Evolutionary conservation across 2,329 filamentous ascomycete species (phyloP), one percentile per base, ranked within the genome.

Genomic region (Sclerotinia trifoliorum): DNA sequence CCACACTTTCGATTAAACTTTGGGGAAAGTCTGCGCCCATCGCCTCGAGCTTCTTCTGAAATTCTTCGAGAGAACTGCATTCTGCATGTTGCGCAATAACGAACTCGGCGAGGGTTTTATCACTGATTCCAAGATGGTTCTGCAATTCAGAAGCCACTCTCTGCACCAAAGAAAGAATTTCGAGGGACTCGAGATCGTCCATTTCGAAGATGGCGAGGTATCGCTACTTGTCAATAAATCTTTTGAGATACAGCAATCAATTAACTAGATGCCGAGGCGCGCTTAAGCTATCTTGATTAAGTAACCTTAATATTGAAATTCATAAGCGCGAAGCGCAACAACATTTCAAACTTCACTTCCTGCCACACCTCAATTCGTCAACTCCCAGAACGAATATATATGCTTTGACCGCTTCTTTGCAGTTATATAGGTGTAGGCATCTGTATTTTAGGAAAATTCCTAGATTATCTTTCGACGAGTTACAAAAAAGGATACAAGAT

Each of bases 31-130:
- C 93, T 71, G 90, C 92, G 67, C 91, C 92, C 80, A 96, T 88
- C 42, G 84, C 86, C 73, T 89, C 86, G 73, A 98, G 84, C 77
- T 88, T 88, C 73, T 83, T 82, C 81, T 91, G 91, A 82, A 98
- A 99, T 39, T 91, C 88, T 65, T 84, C 80, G 68, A 92, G 83
- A 39, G 85, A 85, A 64, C 83, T 84, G 81, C 88, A 91, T 84
- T 94, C 87, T 78, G 90, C 80, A 75, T 96, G 92, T 78, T 97
- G 91, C 70, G 91, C 91, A 77, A 99, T 97, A 75, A 99, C 88
- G 78, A 97, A 99, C 80, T 99, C 95, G 74, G 95, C 94, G 35
- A 99, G 88, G 6, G 93, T 97, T 80, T 96, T 97, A 81, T 99
- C 94, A 78, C 87, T 91, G 75, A 97, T 88, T 67, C 94, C 93